Evolutionary conservation across 1,284 basidiomycete genomes (phyloP).

Genomic region (Irpex sp.): DNA sequence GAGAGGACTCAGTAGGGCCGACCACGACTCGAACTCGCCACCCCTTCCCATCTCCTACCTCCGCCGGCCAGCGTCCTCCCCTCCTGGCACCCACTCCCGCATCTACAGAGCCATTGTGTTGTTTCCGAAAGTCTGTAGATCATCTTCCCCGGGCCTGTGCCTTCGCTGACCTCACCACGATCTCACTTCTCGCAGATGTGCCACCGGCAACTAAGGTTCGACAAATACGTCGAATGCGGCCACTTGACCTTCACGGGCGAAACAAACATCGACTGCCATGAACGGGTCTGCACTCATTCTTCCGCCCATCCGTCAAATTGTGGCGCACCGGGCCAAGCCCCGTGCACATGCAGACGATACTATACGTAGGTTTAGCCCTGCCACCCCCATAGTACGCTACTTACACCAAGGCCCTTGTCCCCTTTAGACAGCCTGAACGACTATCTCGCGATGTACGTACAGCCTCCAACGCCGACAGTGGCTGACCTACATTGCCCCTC

Average conservation of each 20-base stretch:
- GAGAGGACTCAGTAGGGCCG: not conserved
- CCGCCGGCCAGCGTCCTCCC: conserved; percentile 49
- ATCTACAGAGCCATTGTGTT: conserved; percentile 10
- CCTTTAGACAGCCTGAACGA: conserved; percentile 27
- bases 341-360: conserved; percentile 55
- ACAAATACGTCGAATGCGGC: conserved; percentile 44
- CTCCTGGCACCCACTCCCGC: not conserved
- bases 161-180: conserved; percentile 6
- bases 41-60: conserved; percentile 45
- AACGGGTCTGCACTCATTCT: conserved; percentile 43
- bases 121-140: conserved; percentile 18
- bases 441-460: conserved; percentile 25
- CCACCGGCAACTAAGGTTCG: conserved; percentile 56
- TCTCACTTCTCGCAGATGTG: conserved; percentile 46
- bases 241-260: conserved; percentile 53
- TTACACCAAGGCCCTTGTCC: not conserved
- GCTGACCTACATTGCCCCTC: not conserved
- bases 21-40: conserved; percentile 3
- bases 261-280: conserved; percentile 50
- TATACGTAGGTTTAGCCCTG: conserved; percentile 38
- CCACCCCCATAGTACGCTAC: not conserved
- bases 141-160: conserved; percentile 19
- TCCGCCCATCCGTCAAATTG: conserved; percentile 46
- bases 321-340: conserved; percentile 18
- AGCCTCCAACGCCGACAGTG: too few species aligned